Base-by-base conservation (phyloP, 768 basidiomycete genomes). In the Tulasnella sp. region DNA sequence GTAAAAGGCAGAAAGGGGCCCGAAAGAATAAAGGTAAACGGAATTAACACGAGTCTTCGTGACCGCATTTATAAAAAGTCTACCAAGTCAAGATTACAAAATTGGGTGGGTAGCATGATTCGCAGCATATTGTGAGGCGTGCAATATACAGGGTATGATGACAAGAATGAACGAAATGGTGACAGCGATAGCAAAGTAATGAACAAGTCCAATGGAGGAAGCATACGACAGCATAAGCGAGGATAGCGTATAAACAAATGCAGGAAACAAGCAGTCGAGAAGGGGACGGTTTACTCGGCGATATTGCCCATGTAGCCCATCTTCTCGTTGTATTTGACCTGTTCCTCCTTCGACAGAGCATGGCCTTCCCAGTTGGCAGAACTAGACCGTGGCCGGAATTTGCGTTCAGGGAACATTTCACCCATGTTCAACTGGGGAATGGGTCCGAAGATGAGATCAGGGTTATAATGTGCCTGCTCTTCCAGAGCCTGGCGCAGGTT, bases 361-460 rank as follows among this genome's bases (percentile, higher is more conserved):
- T 68, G 62, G 19, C 95, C 95, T 8, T 91, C 89, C 97, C 97
- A 99, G 84, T 98, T 98, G 44, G 97, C 97, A 16, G 95, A 97
- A 83, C 95, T 97, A 12, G 95, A 94, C 72, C 97, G 89, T 9
- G 94, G 92, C 79, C 97, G 88, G 88, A 98, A 98, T 74, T 92
- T 89, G 81, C 92, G 93, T 83, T 91, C 83, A 71, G 85, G 85
- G 89, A 99, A 99, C 81, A 99, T 88, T 83, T 98, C 96, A 82
- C 97, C 96, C 96, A 99, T 98, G 81, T 87, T 88, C 77, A 98
- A 86, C 7, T 94, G 94, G 79, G 90, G 89, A 82, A 99, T 93
- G 10, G 91, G 90, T 14, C 97, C 97, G 82, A 99, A 99, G 76
- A 99, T 92, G 80, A 95, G 96, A 82, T 97, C 96, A 2, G 94